Percentiles rank a stretch among this genome's conserved stretches.
Evolutionary conservation across 2,329 filamentous ascomycete genomes (phyloP).

Genomic region (Alternaria burnsii): DNA sequence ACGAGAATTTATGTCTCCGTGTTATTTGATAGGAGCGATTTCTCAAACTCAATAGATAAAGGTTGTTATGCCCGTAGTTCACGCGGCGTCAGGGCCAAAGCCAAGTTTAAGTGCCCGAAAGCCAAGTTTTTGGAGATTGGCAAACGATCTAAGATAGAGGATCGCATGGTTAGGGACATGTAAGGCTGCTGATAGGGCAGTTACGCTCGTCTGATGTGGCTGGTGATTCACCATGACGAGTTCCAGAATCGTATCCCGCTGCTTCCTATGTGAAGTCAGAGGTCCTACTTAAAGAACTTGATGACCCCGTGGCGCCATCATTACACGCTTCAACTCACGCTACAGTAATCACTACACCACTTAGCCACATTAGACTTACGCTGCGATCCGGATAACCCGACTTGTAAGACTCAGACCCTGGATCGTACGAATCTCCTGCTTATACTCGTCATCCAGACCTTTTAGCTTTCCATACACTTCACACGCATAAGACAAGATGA

Average conservation of each 20-base stretch:
- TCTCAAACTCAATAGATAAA: neutral
- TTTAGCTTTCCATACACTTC: neutral
- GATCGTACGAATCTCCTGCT: neutral
- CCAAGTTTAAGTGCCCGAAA: conserved; percentile 22
- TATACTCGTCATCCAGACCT: neutral
- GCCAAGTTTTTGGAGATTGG: conserved; percentile 16
- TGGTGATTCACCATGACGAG: conserved; percentile 5
- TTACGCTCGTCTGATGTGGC: neutral
- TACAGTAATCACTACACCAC: neutral
- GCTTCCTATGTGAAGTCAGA: neutral
- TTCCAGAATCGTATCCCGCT: neutral
- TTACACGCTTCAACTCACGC: neutral
- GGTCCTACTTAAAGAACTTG: neutral
- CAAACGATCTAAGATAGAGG: neutral
- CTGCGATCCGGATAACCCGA: neutral
- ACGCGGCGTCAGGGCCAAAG: conserved; percentile 7
- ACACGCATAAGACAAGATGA: conserved; percentile 14
- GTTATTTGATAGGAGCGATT: neutral
- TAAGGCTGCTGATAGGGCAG: neutral
- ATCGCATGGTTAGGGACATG: neutral
- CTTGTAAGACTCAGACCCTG: neutral
- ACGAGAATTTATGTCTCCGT: neutral
- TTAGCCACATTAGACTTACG: neutral
- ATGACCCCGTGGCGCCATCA: neutral
- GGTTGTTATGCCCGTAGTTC: neutral